A percentile compares a stretch with the other conserved stretches of the same genome.
These are phyloP conservation scores for Piromyces finnis DNA, from an alignment of 192 early-diverging fungal genomes.

Conservation along the genomic window DNA sequence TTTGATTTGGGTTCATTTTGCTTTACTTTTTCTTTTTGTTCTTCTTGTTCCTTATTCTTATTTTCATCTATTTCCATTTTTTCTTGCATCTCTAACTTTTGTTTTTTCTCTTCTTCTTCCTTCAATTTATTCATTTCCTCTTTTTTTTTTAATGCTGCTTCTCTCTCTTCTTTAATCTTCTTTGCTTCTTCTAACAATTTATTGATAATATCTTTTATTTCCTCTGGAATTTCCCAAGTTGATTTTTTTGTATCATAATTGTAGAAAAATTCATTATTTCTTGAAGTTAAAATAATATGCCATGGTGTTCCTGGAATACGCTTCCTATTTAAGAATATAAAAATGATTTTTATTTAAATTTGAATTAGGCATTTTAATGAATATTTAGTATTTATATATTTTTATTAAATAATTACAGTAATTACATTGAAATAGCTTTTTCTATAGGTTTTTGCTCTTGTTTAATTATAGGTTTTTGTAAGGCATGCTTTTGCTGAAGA, in stretches of 20 bases:
- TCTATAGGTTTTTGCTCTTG: constrained; percentile 7
- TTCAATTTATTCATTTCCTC: constrained; percentile 6
- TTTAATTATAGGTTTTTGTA: not conserved
- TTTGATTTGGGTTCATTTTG: not conserved
- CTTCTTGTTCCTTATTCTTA: constrained; percentile 28
- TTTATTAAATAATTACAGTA: no score
- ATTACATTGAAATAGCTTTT: constrained; percentile 3
- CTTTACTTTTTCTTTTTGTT: constrained; percentile 1
- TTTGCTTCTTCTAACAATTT: constrained; percentile 26
- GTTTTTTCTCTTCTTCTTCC: constrained; percentile 7
- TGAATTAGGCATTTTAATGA: no score
- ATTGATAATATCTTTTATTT: constrained; percentile 24
- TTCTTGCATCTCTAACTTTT: constrained; percentile 12
- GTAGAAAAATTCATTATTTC: constrained; percentile 59
- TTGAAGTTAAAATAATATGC: constrained; percentile 51
- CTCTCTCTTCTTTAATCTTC: not conserved
- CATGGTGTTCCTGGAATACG: constrained; percentile 49
- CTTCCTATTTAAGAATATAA: constrained; percentile 12
- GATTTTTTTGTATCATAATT: constrained; percentile 46
- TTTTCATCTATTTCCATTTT: constrained; percentile 35
- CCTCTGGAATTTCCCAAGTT: constrained; percentile 49
- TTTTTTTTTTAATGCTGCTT: not conserved
- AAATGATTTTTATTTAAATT: no score
- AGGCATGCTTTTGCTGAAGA: not conserved
- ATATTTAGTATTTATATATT: no score